Percentiles rank a stretch among this genome's conserved stretches.
Evolutionary conservation across 148 eudicot genomes (phyloP).

Genomic region (Heliosperma pusillum): DNA sequence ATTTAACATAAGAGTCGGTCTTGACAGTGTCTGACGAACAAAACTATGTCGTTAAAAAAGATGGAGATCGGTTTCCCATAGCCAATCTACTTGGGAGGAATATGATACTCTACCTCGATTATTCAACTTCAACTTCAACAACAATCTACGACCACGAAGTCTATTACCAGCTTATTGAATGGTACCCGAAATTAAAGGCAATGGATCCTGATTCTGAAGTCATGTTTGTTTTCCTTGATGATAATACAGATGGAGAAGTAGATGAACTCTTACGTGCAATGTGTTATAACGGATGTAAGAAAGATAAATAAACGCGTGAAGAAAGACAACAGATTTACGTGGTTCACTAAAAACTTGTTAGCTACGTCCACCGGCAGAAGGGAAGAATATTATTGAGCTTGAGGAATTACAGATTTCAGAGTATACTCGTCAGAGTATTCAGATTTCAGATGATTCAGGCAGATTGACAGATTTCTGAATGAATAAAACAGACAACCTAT

Average conservation of each 20-base stretch:
- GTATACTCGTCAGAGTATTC: too few relatives aligned
- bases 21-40: neutral
- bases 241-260: neutral
- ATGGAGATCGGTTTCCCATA: neutral
- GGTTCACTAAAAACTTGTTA: too few relatives aligned
- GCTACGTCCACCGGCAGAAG: too few relatives aligned
- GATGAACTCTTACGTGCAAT: neutral
- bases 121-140: neutral
- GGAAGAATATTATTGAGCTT: too few relatives aligned
- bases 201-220: slow-evolving; percentile 7
- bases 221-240: neutral
- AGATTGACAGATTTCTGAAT: too few relatives aligned
- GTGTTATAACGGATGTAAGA: too few relatives aligned
- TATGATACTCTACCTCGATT: neutral
- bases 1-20: neutral
- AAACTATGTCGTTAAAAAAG: neutral
- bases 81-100: neutral
- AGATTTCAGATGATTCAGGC: too few relatives aligned
- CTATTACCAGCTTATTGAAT: neutral
- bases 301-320: too few relatives aligned
- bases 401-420: too few relatives aligned
- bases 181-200: slow-evolving; percentile 7
- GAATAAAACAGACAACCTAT: too few relatives aligned
- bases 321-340: too few relatives aligned
- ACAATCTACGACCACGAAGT: too few relatives aligned